Conservation (phyloP, 1,284 basidiomycete genomes). For the Peniophora sp. region DNA sequence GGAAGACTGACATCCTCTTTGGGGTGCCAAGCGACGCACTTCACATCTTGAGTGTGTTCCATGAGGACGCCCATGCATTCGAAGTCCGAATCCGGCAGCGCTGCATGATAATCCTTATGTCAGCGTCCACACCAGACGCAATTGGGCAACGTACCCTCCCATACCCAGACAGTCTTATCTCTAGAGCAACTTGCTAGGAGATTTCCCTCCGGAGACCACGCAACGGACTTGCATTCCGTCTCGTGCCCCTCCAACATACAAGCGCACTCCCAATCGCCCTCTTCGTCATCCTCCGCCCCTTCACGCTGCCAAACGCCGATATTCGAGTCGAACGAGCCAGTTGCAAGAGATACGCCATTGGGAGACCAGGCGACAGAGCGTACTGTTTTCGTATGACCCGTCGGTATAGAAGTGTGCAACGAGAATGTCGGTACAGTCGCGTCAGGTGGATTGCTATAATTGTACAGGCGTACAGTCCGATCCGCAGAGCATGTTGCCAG, state of each 20-base stretch:
- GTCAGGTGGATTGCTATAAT: conserved; percentile 40
- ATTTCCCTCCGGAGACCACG: conserved; percentile 75
- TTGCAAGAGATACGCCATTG: conserved; percentile 82
- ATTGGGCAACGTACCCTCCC: conserved; percentile 69
- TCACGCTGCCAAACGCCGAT: conserved; percentile 88
- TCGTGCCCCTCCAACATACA: conserved; percentile 93
- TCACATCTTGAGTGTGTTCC: conserved; percentile 97
- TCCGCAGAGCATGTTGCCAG: conserved; percentile 94
- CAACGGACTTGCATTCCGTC: conserved; percentile 94
- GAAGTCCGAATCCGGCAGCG: conserved; percentile 88
- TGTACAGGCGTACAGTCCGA: conserved; percentile 83
- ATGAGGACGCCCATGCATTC: conserved; percentile 94
- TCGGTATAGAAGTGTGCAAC: conserved; percentile 58
- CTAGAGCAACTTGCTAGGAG: conserved; percentile 89
- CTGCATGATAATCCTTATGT: conserved; percentile 28
- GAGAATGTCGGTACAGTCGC: conserved; percentile 35
- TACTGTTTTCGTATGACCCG: conserved; percentile 90
- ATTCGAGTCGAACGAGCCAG: conserved; percentile 92
- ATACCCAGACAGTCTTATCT: conserved; percentile 98
- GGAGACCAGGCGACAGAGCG: conserved; percentile 87
- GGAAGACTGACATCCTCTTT: conserved; percentile 69
- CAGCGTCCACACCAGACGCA: conserved; percentile 1
- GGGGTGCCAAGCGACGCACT: conserved; percentile 93
- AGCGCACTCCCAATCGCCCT: conserved; percentile 78
- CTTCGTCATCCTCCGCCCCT: conserved; percentile 31